Conservation (phyloP, 1,139 yeast genomes). For the Debaryomycetaceae sp. region DNA sequence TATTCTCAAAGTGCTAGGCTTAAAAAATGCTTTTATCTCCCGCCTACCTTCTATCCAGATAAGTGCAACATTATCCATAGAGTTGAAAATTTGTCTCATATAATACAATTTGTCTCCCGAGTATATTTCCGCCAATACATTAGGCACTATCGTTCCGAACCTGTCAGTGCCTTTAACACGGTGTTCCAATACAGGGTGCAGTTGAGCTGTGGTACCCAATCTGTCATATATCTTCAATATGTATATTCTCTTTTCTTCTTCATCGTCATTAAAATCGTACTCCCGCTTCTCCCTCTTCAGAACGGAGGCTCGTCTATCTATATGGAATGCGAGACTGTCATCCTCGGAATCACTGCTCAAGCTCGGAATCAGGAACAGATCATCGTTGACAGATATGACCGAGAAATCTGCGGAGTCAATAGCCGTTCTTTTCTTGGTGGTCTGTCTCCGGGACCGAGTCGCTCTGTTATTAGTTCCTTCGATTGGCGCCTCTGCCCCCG, state of each 20-base stretch:
- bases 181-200: slow-evolving; percentile 16
- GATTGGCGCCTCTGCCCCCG: background rate
- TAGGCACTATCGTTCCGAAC: background rate
- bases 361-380: slow-evolving; percentile 1
- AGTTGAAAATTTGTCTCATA: too few relatives aligned
- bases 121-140: background rate
- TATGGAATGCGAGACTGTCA: background rate
- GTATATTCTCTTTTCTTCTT: slow-evolving; percentile 31
- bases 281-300: background rate
- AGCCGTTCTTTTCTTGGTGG: background rate
- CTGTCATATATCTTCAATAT: slow-evolving; percentile 29
- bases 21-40: slow-evolving; percentile 37
- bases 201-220: slow-evolving; percentile 11
- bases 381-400: background rate
- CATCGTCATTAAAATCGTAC: slow-evolving; percentile 10
- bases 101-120: too few relatives aligned
- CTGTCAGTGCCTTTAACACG: slow-evolving; percentile 31
- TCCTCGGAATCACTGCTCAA: slow-evolving; percentile 5
- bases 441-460: background rate
- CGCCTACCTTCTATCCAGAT: slow-evolving; percentile 43
- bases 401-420: background rate
- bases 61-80: slow-evolving; percentile 17
- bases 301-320: background rate
- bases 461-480: background rate
- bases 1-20: slow-evolving; percentile 41